These are phyloP conservation scores for Cenococcum geophilum DNA, from an alignment of 495 filamentous ascomycete species.

Conservation along the genomic window DNA sequence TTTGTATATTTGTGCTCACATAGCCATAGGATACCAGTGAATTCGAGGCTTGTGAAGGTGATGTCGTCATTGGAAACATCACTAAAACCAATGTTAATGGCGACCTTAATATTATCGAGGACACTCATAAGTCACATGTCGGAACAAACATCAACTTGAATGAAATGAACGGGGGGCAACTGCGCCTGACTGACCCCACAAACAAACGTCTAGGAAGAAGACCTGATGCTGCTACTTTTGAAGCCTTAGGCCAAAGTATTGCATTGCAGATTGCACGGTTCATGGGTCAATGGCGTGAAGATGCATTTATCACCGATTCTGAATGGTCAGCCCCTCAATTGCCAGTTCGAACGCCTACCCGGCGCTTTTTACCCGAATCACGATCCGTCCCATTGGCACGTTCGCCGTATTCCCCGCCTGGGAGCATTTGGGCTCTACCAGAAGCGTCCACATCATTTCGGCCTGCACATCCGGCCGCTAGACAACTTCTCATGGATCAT, in stretches of 20 bases:
- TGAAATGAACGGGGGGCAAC: not conserved
- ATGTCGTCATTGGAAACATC: too few species aligned
- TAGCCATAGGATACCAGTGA: too few species aligned
- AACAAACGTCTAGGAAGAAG: not conserved
- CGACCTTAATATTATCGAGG: too few species aligned
- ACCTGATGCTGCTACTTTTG: not conserved
- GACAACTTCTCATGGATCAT: not conserved
- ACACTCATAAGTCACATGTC: too few species aligned
- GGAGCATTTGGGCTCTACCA: constrained; percentile 5
- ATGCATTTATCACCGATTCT: not conserved
- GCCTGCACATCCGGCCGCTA: not conserved
- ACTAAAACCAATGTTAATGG: too few species aligned
- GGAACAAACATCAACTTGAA: not conserved
- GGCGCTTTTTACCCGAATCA: not conserved
- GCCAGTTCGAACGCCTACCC: not conserved
- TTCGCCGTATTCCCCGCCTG: not conserved
- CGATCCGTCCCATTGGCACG: not conserved
- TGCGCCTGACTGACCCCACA: not conserved
- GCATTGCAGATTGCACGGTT: constrained; percentile 9
- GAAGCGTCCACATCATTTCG: not conserved
- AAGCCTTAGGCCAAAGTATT: constrained; percentile 12
- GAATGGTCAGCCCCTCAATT: constrained; percentile 1
- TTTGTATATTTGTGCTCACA: too few species aligned
- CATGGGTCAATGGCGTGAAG: constrained; percentile 5
- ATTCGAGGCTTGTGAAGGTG: too few species aligned